A percentile compares a stretch with the other conserved stretches of the same genome.
Conservation (phyloP, 345 rosid species). For the Linum lewisii region DNA sequence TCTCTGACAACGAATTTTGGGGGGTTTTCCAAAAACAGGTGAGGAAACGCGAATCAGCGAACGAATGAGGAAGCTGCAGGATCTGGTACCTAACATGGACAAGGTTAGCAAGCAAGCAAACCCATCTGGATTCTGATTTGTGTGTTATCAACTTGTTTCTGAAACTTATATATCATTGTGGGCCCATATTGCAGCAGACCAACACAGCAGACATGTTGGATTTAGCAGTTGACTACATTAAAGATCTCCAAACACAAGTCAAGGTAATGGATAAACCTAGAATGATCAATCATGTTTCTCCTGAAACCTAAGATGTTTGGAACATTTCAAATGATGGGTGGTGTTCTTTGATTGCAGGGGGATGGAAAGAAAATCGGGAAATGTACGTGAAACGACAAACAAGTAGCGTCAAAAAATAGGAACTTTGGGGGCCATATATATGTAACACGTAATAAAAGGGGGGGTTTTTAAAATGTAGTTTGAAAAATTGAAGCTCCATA, state of each 20-base stretch:
- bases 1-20: not conserved
- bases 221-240: slow-evolving; percentile 88
- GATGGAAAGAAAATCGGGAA: slow-evolving; percentile 40
- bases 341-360: slow-evolving; percentile 23
- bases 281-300: not conserved
- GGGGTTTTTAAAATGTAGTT: not conserved
- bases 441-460: not conserved
- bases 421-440: not conserved
- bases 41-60: slow-evolving; percentile 87
- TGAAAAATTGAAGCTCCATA: too few species aligned
- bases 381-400: slow-evolving; percentile 43
- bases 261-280: slow-evolving; percentile 36
- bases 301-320: not conserved
- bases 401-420: not conserved
- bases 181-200: slow-evolving; percentile 67
- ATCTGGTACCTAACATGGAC: slow-evolving; percentile 98
- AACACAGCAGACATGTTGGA: slow-evolving; percentile 96
- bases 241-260: slow-evolving; percentile 69
- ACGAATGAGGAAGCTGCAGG: slow-evolving; percentile 92
- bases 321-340: not conserved
- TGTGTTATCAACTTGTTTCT: not conserved
- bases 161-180: too few species aligned
- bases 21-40: slow-evolving; percentile 30
- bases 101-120: slow-evolving; percentile 32
- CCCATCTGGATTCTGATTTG: not conserved